These are phyloP conservation scores for Colletotrichum graminicola DNA, from an alignment of 2,329 filamentous ascomycete species.

Conservation along the genomic window DNA sequence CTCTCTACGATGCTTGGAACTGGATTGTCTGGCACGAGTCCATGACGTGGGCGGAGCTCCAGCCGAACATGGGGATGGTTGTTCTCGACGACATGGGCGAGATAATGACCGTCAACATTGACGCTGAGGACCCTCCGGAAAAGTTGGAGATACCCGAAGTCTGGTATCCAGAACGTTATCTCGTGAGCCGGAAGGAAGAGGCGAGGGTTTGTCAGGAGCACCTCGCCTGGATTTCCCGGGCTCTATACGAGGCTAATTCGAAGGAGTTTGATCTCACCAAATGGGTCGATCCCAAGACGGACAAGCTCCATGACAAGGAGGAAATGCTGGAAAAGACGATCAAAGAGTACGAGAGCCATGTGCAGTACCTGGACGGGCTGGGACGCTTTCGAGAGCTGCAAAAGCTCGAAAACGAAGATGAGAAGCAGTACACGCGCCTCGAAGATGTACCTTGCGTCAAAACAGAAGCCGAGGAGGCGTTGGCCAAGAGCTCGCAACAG, in stretches of 20 bases:
- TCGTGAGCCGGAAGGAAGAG: conserved; percentile 58
- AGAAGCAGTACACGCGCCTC: conserved; percentile 54
- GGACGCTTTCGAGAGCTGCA: conserved; percentile 54
- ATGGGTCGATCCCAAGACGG: conserved; percentile 40
- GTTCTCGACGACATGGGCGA: conserved; percentile 61
- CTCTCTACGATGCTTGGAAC: conserved; percentile 63
- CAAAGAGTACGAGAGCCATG: conserved; percentile 42
- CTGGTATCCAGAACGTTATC: conserved; percentile 68
- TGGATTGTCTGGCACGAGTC: conserved; percentile 62
- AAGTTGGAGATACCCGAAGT: conserved; percentile 63
- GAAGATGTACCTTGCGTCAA: conserved; percentile 54
- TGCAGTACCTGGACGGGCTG: conserved; percentile 52
- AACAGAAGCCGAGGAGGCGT: conserved; percentile 50
- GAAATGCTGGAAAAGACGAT: conserved; percentile 49
- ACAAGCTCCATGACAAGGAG: conserved; percentile 47
- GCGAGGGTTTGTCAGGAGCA: conserved; percentile 59
- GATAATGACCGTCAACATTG: conserved; percentile 62
- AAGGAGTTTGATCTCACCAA: conserved; percentile 44
- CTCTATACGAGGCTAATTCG: conserved; percentile 41
- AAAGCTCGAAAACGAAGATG: conserved; percentile 53
- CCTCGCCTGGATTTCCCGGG: conserved; percentile 44
- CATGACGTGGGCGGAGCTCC: conserved; percentile 52
- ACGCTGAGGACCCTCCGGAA: conserved; percentile 56
- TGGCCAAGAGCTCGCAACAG: conserved; percentile 49
- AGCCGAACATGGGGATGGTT: conserved; percentile 56